Percentiles rank a stretch among this genome's conserved stretches.
Conservation (phyloP, 495 filamentous ascomycete species). For the Letharia lupina region DNA sequence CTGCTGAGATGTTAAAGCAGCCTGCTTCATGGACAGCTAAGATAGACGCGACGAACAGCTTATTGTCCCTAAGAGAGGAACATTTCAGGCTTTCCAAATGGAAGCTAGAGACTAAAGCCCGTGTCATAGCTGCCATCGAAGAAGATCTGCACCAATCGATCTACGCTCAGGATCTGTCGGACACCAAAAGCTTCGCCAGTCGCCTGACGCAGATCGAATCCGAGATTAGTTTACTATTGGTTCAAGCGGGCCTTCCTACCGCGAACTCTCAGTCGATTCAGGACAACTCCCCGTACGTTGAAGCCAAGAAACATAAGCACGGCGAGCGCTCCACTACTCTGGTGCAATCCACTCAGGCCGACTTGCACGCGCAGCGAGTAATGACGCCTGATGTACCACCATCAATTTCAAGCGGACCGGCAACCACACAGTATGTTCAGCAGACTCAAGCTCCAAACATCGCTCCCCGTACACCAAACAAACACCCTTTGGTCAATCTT, state of each 20-base stretch:
- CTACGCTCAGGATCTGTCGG: constrained; percentile 16
- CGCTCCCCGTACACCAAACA: constrained; percentile 14
- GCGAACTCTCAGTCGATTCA: background rate
- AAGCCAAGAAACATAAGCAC: background rate
- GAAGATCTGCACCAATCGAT: constrained; percentile 7
- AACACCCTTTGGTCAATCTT: background rate
- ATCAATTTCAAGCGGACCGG: constrained; percentile 6
- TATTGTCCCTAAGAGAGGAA: constrained; percentile 21
- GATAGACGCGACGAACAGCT: constrained; percentile 23
- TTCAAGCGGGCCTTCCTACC: constrained; percentile 12
- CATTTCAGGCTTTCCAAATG: constrained; percentile 15
- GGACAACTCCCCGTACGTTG: background rate
- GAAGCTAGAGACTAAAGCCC: constrained; percentile 18
- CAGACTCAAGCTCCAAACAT: constrained; percentile 21
- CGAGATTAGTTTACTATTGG: constrained; percentile 17
- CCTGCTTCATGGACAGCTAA: constrained; percentile 19
- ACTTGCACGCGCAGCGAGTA: background rate
- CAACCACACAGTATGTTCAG: constrained; percentile 24
- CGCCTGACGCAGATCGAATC: constrained; percentile 19
- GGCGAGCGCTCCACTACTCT: constrained; percentile 17
- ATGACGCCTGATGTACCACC: background rate
- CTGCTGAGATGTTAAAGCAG: constrained; percentile 18
- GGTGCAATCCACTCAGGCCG: constrained; percentile 23
- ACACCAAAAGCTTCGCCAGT: constrained; percentile 12
- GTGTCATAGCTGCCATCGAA: constrained; percentile 20